phyloP scores from a whole-genome alignment of 495 filamentous ascomycete species.

The Xylona heveae region DNA sequence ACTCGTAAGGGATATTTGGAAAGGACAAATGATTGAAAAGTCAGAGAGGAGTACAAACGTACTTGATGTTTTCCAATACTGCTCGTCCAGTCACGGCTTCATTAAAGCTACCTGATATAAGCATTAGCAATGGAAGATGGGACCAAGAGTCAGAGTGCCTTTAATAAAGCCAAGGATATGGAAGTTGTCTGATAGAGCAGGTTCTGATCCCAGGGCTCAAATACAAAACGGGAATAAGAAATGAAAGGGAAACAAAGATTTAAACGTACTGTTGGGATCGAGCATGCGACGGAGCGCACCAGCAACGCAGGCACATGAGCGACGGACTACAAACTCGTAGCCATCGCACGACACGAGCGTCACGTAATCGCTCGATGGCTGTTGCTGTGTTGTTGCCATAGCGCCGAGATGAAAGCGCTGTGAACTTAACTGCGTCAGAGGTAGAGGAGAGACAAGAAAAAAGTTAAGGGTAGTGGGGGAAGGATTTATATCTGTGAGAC shows the following conservation, averaged over 20 bases:
- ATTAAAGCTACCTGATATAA: slow-evolving; percentile 36
- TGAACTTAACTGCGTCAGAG: no score
- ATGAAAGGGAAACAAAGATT: slow-evolving; percentile 3
- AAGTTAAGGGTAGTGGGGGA: no score
- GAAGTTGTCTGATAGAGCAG: slow-evolving; percentile 13
- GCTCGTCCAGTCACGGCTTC: slow-evolving; percentile 48
- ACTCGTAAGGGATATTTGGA: slow-evolving; percentile 16
- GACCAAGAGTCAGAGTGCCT: slow-evolving; percentile 2
- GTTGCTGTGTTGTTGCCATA: slow-evolving; percentile 9
- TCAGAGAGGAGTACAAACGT: slow-evolving; percentile 13
- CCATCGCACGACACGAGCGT: slow-evolving; percentile 74
- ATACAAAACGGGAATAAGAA: slow-evolving; percentile 3
- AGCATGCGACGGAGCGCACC: slow-evolving; percentile 71
- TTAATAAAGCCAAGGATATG: slow-evolving; percentile 4
- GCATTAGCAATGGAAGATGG: neutral
- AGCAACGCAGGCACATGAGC: slow-evolving; percentile 53
- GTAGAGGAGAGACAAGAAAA: no score
- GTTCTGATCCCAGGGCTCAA: no score
- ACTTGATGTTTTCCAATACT: slow-evolving; percentile 52
- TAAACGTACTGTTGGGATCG: slow-evolving; percentile 45
- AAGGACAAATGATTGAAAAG: slow-evolving; percentile 23
- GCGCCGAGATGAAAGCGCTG: no score
- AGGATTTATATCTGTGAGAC: no score
- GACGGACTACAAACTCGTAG: slow-evolving; percentile 70
- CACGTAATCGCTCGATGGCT: slow-evolving; percentile 37